Conservation (phyloP, 352 stramenopile species). For the Phytophthora hibernalis region DNA sequence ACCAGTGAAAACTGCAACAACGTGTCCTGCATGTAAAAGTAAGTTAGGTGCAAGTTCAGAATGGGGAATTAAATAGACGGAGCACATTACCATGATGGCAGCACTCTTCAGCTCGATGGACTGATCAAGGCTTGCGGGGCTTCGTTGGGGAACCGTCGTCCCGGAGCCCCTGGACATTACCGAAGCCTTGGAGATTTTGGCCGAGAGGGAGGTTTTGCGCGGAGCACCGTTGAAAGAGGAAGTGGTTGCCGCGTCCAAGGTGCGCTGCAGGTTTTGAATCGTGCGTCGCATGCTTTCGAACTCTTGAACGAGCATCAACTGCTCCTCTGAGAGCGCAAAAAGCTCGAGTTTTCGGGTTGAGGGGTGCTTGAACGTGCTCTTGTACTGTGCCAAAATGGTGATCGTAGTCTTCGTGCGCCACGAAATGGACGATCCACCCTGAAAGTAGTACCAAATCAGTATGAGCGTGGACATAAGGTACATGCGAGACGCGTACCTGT, state of each 20-base stretch:
- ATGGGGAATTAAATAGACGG: not conserved
- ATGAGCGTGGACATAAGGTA: not conserved
- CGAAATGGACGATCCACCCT: constrained; percentile 64
- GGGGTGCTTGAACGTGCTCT: constrained; percentile 11
- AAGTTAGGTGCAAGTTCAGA: not conserved
- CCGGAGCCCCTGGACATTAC: constrained; percentile 23
- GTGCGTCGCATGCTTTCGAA: constrained; percentile 62
- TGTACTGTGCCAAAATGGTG: constrained; percentile 29
- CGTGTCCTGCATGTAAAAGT: constrained; percentile 45
- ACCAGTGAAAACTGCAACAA: constrained; percentile 68
- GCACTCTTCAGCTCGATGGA: constrained; percentile 62
- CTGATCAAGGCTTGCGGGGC: constrained; percentile 45
- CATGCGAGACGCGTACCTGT: constrained; percentile 36
- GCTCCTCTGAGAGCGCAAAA: constrained; percentile 56
- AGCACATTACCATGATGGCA: constrained; percentile 61
- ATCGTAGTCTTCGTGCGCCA: constrained; percentile 58
- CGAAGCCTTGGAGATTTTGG: constrained; percentile 19
- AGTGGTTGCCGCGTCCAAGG: constrained; percentile 49
- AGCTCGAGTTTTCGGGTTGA: constrained; percentile 15
- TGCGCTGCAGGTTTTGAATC: constrained; percentile 60
- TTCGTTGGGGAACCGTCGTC: constrained; percentile 30
- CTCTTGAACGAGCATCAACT: constrained; percentile 49
- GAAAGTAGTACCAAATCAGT: not conserved
- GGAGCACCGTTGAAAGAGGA: constrained; percentile 42
- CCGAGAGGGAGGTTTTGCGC: constrained; percentile 22